Base-by-base conservation (phyloP, 495 filamentous ascomycete species). In the Pyronema domesticum region DNA sequence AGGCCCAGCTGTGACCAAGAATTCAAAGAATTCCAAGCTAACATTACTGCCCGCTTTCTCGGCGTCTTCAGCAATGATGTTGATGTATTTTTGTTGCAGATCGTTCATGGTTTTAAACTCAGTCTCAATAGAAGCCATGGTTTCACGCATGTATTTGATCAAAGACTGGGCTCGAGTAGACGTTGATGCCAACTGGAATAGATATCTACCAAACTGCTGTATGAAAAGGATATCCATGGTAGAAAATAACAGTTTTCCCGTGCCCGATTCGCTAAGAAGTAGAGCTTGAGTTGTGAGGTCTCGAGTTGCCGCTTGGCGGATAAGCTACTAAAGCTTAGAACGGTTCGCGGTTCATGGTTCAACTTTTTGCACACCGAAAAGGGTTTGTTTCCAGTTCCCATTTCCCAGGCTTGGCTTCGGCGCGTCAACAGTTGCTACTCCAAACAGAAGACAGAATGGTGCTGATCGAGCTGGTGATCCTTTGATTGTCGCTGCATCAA, bases 51-150 rank as follows among this genome's bases (percentile, higher is more conserved):
- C 57, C 46, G 64, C 63, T 36, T 70, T 70, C 23, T 68, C 65
- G 11, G 82, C 67, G 33, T 76, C 77, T 60, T 88, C 80, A 40
- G 82, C 78, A 13, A 94, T 75, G 55, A 82, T 86, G 15, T 72
- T 72, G 52, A 95, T 74, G 60, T 91, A 93, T 33, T 80, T 74
- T 13, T 70, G 71, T 1, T 89, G 86, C 3, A 95, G 71, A 56
- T 94, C 87, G 58, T 83, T 81, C 14, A 84, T 80, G 23, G 79
- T 79, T 63, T 85, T 85, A 79, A 85, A 93, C 60, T 91, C 85
- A 2, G 75, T 70, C 18, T 79, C 70, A 70, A 95, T 83, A 46
- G 84, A 78, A 13, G 71, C 72, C 58, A 89, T 80, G 6, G 82
- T 77, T 64, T 89, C 83, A 57, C 75, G 75, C 45, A 94, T 74